phyloP scores from a whole-genome alignment of 2,329 filamentous ascomycete genomes.

The Aquanectria penicillioides region DNA sequence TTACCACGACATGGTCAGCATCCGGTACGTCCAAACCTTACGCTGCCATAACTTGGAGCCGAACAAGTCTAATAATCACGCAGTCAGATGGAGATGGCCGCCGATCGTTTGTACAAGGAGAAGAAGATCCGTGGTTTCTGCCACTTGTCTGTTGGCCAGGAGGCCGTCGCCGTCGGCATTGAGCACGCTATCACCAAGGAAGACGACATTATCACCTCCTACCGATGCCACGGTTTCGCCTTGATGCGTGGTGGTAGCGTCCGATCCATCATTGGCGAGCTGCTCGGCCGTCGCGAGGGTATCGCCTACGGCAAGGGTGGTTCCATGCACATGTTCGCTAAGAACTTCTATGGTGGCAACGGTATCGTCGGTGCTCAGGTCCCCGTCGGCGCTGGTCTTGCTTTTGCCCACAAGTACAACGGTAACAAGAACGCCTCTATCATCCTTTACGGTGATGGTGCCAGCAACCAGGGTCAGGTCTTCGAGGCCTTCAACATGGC shows the following conservation, averaged over 20 bases:
- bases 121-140: constrained; percentile 99
- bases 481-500: constrained; percentile 99
- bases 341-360: constrained; percentile 98
- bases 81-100: constrained; percentile 99
- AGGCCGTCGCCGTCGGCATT: constrained; percentile 96
- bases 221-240: constrained; percentile 98
- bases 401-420: constrained; percentile 96
- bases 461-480: constrained; percentile 98
- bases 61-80: constrained; percentile 44
- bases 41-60: not conserved
- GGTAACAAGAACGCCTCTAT: constrained; percentile 86
- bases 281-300: constrained; percentile 93
- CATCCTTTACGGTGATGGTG: constrained; percentile 96
- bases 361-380: constrained; percentile 99
- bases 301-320: constrained; percentile 99
- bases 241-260: constrained; percentile 93
- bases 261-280: constrained; percentile 93
- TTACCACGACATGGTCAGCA: constrained; percentile 97
- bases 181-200: constrained; percentile 92
- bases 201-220: constrained; percentile 97
- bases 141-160: constrained; percentile 96
- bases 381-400: constrained; percentile 93
- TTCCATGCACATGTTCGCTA: constrained; percentile 99
- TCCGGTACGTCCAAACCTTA: constrained; percentile 72
- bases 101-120: constrained; percentile 99